Conservation (phyloP, 345 rosid genomes). For the Excoecaria cochinchinensis region DNA sequence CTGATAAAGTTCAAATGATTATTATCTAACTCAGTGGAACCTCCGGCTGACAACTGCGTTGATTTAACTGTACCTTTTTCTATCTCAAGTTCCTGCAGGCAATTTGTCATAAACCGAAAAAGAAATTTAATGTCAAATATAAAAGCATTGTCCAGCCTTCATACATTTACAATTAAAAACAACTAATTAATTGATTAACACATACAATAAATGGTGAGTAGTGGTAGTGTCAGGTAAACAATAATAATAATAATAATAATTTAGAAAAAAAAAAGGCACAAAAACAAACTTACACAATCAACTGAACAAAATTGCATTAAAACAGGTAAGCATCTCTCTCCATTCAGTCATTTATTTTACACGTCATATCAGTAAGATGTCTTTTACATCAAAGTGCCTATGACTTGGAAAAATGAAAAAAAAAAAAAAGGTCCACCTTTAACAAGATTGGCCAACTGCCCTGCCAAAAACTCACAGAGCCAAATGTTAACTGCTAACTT, state of each 20-base stretch:
- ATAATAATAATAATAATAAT: neutral
- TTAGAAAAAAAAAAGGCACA: no score
- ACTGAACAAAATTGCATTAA: neutral
- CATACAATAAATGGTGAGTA: neutral
- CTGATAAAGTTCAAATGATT: constrained; percentile 25
- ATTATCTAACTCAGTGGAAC: constrained; percentile 15
- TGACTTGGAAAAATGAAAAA: neutral
- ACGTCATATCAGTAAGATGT: neutral
- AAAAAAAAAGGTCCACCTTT: neutral
- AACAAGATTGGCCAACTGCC: neutral
- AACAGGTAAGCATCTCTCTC: neutral
- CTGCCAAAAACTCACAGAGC: neutral
- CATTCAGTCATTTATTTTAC: no score
- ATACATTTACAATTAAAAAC: neutral
- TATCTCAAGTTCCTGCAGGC: constrained; percentile 29
- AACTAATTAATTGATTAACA: neutral
- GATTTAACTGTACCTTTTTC: constrained; percentile 16
- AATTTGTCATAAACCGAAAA: constrained; percentile 10
- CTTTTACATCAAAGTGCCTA: neutral
- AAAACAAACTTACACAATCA: neutral
- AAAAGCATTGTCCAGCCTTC: neutral
- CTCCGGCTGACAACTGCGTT: constrained; percentile 29
- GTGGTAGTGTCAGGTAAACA: neutral
- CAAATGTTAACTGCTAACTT: neutral
- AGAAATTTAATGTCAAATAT: neutral